These are phyloP conservation scores for Lasiodiplodia gonubiensis DNA, from an alignment of 2,329 filamentous ascomycete species.

Conservation along the genomic window DNA sequence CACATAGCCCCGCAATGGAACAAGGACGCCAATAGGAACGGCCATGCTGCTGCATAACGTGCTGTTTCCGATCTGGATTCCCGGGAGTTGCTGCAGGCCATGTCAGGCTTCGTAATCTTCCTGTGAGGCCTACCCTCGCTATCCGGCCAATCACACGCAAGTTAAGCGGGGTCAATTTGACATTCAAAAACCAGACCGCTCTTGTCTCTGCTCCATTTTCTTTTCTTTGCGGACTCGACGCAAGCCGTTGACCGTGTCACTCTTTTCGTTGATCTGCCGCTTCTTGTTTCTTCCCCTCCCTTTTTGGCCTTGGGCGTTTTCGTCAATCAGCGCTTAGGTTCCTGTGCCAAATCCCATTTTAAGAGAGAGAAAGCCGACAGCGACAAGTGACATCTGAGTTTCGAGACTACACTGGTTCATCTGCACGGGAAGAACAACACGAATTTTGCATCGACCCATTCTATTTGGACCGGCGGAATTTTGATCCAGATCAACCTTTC, in stretches of 20 bases:
- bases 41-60: not conserved
- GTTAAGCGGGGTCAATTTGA: not conserved
- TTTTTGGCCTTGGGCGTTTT: not conserved
- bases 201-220: not conserved
- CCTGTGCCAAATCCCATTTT: not conserved
- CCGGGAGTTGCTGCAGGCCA: not conserved
- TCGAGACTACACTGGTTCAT: not conserved
- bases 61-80: not conserved
- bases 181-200: not conserved
- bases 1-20: not conserved
- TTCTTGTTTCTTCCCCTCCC: not conserved
- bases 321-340: not conserved
- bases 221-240: conserved; percentile 4
- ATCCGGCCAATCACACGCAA: not conserved
- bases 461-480: not conserved
- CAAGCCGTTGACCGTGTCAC: conserved; percentile 1
- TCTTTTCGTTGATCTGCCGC: not conserved
- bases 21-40: not conserved
- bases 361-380: not conserved
- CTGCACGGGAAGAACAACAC: not conserved
- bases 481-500: not conserved
- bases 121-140: not conserved
- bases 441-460: not conserved
- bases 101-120: not conserved
- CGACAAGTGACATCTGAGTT: conserved; percentile 5